Evolutionary conservation across 2,329 filamentous ascomycete species (phyloP), one percentile per base, ranked within the genome.

Genomic region (Fusarium sp.): DNA sequence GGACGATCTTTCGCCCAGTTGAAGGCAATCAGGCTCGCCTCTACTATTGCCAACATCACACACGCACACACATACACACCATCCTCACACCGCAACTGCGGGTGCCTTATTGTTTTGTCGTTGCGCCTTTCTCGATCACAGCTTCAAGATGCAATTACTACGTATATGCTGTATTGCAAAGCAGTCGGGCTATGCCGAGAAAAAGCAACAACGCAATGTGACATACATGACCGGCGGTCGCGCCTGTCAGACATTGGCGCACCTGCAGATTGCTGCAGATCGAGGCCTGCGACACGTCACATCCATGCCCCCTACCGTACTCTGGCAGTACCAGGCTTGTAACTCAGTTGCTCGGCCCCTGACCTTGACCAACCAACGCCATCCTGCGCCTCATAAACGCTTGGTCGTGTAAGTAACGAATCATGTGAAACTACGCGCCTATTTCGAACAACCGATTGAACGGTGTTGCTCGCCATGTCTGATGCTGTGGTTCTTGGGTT

Each of bases 151-250:
- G 20, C 29, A 41, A 9, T 25, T 66, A 12, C 55, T 57, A 29
- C 11, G 41, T 7, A 29, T 29, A 37, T 7, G 44, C 27, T 51
- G 40, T 13, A 51, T 40, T 40, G 32, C 51, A 45, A 7, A 41
- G 32, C 46, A 45, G 7, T 27, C 47, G 37, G 41, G 61, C 27
- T 47, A 16, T 57, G 61, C 27, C 24, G 49, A 34, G 24, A 14
- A 69, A 66, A 69, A 67, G 66, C 55, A 70, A 69, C 11, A 34
- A 42, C 22, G 37, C 40, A 61, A 18, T 10, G 24, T 41, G 24
- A 57, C 42, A n/a, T 34, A 57, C 57, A 53, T 40, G 40, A 58
- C 55, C 37, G 49, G 51, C 46, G 48, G 34, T 55, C 34, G 54
- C 32, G 32, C 51, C 51, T 61, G 61, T 29, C 27, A 47, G 58